A percentile compares a stretch with the other conserved stretches of the same genome.
These are phyloP conservation scores for Boletus coccyginus DNA, from an alignment of 768 basidiomycete genomes.

Conservation along the genomic window DNA sequence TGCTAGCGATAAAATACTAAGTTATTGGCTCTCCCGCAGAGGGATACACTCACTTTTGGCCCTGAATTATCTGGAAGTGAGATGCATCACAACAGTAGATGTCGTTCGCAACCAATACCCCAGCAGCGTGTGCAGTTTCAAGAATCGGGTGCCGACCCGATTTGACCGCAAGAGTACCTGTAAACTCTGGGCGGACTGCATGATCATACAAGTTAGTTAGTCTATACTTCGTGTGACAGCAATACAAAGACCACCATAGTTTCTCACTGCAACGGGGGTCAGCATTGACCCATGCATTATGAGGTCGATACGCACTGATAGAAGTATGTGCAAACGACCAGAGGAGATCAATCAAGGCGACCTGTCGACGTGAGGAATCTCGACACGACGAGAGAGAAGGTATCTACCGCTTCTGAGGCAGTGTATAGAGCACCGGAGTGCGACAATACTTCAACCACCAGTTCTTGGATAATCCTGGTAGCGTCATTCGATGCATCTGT, in stretches of 20 bases:
- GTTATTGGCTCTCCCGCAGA: background rate
- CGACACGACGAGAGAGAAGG: background rate
- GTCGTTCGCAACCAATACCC: conserved; percentile 82
- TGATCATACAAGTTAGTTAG: background rate
- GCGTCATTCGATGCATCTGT: background rate
- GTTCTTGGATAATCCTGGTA: conserved; percentile 71
- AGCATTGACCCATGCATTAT: background rate
- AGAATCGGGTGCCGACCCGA: conserved; percentile 86
- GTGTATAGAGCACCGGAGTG: conserved; percentile 84
- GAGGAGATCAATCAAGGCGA: conserved; percentile 87
- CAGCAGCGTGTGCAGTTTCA: conserved; percentile 66
- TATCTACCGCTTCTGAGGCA: conserved; percentile 78
- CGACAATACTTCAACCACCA: conserved; percentile 66
- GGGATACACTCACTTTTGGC: conserved; percentile 66
- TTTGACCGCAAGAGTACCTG: conserved; percentile 86
- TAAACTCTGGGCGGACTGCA: conserved; percentile 87
- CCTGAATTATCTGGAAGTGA: conserved; percentile 88
- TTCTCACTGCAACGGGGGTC: conserved; percentile 37
- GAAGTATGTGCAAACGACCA: conserved; percentile 85
- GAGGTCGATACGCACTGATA: conserved; percentile 54
- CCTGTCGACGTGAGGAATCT: conserved; percentile 37
- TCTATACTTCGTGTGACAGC: background rate
- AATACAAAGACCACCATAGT: conserved; percentile 39
- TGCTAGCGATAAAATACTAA: conserved; percentile 36
- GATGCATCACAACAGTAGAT: conserved; percentile 83